Evolutionary conservation across 345 rosid genomes (phyloP), one percentile per base, ranked within the genome.

Genomic region (Lumnitzera littorea): DNA sequence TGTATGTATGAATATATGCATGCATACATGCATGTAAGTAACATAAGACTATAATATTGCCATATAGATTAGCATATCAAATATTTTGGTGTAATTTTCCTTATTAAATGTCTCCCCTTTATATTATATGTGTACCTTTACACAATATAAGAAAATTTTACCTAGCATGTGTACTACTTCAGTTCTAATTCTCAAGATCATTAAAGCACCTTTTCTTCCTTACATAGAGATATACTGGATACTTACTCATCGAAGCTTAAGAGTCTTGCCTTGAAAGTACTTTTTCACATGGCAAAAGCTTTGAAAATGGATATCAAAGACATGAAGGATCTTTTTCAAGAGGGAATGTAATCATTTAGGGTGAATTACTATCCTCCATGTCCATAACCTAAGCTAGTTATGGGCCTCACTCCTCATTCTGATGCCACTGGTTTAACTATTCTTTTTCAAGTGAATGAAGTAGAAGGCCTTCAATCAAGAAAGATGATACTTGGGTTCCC

Each of bases 381-480:
- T 48, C 68, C 66, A 1, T 17, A 67, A 47, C 51, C 65, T 9
- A 65, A 65, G 57, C 62, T 50, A 5, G 69, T 57, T 24, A 58
- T 65, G 2, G 62, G 69, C 12, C 69, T 65, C 56, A 57, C 50
- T 31, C 50, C 69, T 15, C 69, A 65, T 56, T 65, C 62, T 0
- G 62, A 65, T 29, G 56, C 51, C 1, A 54, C 17, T 23, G 75
- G 52, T 17, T 51, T 48, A 27, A 64, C 55, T 57, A 53, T 43
- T 36, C 62, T 72, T 46, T 65, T 69, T 58, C 76, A 72, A 46
- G 23, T 68, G 63, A 72, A 68, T 24, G 69, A 63, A 48, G 53
- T 46, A 29, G 69, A 67, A 56, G 58, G 65, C 29, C 51, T 69
- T 65, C 54, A 23, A 50, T 43, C 55, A 57, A 46, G 62, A 65